Base-by-base conservation (phyloP, 352 stramenopile genomes). In the Phytophthora colocasiae region DNA sequence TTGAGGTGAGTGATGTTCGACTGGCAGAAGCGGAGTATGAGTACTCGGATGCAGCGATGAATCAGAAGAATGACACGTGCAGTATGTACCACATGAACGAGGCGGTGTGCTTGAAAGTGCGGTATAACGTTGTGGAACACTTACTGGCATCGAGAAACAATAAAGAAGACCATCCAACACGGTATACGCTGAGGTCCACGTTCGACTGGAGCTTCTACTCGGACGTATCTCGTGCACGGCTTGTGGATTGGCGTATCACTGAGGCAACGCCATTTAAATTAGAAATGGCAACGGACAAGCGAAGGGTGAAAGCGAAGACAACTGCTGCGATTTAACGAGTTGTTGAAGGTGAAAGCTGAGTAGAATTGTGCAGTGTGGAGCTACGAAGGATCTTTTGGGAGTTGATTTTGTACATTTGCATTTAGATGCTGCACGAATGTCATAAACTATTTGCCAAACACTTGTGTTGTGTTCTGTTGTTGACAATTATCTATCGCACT, bases 141-240 rank as follows among this genome's bases (percentile, higher is more conserved):
- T 36, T 85, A 31, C 19, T 58, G 24, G 53, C 56, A 17, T 39
- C 43, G 11, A 71, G 54, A n/a, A 29, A 32, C 0, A 47, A 69
- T 4, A 40, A 58, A 7, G 58, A 73, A 10, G n/a, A 56, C 0
- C 31, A 66, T 22, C 22, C 12, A 17, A 64, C 62, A 6, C 41
- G 70, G 6, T 58, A 76, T 38, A 69, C 66, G 0, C 38, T 80
- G 9, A 69, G 75, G 27, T 70, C 70, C 7, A 66, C 71, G 0
- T 82, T 80, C 24, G 62, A 75, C 15, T 85, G 77, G 77, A 71
- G 47, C n/a, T 85, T 85, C 43, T 67, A 78, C 19, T 80, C 77
- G 24, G 66, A 80, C 24, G 71, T 85, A 52, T 80, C 77, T 34
- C 70, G 73, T 7, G 58, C 47, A 6, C 66, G 60, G 10, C 49